Conservation (phyloP, 2,329 filamentous ascomycete genomes). For the Sphaerulina vaccinii region DNA sequence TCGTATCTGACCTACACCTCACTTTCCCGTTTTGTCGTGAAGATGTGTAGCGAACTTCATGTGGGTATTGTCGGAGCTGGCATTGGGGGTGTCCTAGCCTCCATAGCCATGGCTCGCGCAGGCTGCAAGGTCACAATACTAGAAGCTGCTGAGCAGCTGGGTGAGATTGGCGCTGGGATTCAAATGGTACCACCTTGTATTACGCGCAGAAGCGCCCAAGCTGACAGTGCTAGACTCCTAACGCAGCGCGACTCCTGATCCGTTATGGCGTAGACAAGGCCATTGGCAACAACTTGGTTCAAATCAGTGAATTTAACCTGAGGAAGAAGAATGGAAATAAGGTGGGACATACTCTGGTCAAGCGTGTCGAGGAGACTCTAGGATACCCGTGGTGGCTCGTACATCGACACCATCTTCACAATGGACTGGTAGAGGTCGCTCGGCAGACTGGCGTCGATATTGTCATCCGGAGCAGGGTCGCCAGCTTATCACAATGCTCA, state of each 20-base stretch:
- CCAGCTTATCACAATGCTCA: conserved; percentile 33
- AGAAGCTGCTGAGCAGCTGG: conserved; percentile 40
- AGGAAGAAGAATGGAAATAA: conserved; percentile 42
- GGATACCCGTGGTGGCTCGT: conserved; percentile 49
- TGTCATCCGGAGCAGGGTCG: conserved; percentile 41
- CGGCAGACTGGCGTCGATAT: conserved; percentile 41
- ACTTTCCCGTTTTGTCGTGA: not conserved
- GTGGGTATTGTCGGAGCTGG: conserved; percentile 38
- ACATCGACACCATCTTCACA: conserved; percentile 49
- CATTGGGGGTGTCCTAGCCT: conserved; percentile 43
- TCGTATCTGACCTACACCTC: not conserved
- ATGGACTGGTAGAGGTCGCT: conserved; percentile 44
- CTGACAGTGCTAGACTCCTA: conserved; percentile 42
- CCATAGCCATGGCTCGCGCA: conserved; percentile 40
- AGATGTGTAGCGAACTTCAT: conserved; percentile 21
- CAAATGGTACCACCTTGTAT: conserved; percentile 38
- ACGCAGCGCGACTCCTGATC: conserved; percentile 42
- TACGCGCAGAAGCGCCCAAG: not conserved
- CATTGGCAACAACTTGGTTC: conserved; percentile 44
- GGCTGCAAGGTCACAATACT: conserved; percentile 42
- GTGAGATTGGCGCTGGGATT: conserved; percentile 36
- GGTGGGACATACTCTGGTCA: conserved; percentile 41
- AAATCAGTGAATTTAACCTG: conserved; percentile 43
- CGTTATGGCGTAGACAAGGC: conserved; percentile 43
- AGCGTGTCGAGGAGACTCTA: conserved; percentile 35